phyloP scores from a whole-genome alignment of 352 stramenopile genomes.

The Phytophthora pinifolia region DNA sequence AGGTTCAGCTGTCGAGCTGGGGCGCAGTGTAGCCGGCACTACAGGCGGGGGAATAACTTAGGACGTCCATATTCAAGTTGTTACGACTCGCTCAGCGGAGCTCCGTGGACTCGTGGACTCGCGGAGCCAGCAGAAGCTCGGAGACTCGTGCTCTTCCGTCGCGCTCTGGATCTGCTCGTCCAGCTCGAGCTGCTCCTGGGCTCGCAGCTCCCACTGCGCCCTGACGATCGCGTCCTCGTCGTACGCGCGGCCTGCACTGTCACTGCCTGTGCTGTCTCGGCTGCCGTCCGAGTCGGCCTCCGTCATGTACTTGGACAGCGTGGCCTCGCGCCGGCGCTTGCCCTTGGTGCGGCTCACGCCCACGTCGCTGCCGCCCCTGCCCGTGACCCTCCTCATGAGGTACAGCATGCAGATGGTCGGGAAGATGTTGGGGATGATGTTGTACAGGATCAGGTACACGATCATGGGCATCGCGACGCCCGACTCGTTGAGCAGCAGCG shows the following conservation, averaged over 20 bases:
- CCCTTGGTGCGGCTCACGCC: conserved; percentile 23
- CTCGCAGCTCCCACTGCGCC: conserved; percentile 24
- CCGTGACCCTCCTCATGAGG: conserved; percentile 75
- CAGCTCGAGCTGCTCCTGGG: conserved; percentile 24
- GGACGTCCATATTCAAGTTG: too few relatives aligned
- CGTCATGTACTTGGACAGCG: conserved; percentile 66
- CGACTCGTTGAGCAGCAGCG: conserved; percentile 55
- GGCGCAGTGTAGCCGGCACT: conserved; percentile 2
- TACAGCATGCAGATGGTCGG: conserved; percentile 90
- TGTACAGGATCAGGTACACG: conserved; percentile 72
- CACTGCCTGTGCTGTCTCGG: conserved; percentile 28
- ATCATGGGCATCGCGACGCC: conserved; percentile 58
- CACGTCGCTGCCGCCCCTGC: conserved; percentile 19
- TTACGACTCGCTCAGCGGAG: conserved; percentile 25
- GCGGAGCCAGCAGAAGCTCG: conserved; percentile 36
- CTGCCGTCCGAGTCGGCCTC: conserved; percentile 40
- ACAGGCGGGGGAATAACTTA: conserved; percentile 43
- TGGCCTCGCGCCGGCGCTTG: conserved; percentile 27
- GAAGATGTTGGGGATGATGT: conserved; percentile 81
- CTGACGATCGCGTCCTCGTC: conserved; percentile 16
- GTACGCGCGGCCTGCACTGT: conserved; percentile 18
- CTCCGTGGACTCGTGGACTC: conserved; percentile 38
- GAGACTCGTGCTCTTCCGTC: conserved; percentile 29
- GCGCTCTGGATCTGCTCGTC: conserved; percentile 25
- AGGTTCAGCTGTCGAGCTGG: conserved; percentile 59